phyloP scores from a whole-genome alignment of 2,329 filamentous ascomycete genomes.

The Leptographium procerum region DNA sequence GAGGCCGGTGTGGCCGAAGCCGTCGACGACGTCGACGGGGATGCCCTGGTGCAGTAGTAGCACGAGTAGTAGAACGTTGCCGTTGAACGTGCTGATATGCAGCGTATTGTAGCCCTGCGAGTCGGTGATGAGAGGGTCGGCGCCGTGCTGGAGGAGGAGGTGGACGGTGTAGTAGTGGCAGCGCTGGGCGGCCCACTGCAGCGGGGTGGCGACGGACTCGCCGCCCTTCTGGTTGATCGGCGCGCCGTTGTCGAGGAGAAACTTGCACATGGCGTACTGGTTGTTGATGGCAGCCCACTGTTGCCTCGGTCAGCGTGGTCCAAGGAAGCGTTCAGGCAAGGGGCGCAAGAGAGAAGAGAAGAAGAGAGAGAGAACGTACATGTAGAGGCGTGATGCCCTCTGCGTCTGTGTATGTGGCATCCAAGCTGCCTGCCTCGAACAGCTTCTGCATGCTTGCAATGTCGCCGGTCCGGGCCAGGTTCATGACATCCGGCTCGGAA shows the following conservation, averaged over 20 bases:
- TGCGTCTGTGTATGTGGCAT: constrained; percentile 73
- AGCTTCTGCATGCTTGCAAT: constrained; percentile 78
- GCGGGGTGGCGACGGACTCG: constrained; percentile 84
- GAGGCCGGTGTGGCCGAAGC: constrained; percentile 81
- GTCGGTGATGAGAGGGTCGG: constrained; percentile 84
- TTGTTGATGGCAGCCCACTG: constrained; percentile 99
- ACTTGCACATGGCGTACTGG: constrained; percentile 94
- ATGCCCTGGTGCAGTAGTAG: constrained; percentile 92
- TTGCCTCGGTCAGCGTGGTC: no score
- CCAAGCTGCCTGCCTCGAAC: constrained; percentile 71
- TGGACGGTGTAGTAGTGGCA: constrained; percentile 97
- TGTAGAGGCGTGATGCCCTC: constrained; percentile 94
- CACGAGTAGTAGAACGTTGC: constrained; percentile 81
- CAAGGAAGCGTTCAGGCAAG: no score
- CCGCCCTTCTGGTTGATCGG: constrained; percentile 93
- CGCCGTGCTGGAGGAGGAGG: constrained; percentile 79
- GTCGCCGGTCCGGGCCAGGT: constrained; percentile 80
- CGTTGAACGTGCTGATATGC: constrained; percentile 93
- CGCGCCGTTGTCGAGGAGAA: constrained; percentile 72
- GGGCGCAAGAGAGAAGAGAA: not conserved
- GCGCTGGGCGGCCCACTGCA: constrained; percentile 94
- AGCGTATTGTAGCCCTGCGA: constrained; percentile 96
- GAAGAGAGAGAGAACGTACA: constrained; percentile 38
- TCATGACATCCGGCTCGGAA: constrained; percentile 79
- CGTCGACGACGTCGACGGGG: constrained; percentile 81